Base-by-base conservation (phyloP, 1,284 basidiomycete species). In the Papiliotrema laurentii region DNA sequence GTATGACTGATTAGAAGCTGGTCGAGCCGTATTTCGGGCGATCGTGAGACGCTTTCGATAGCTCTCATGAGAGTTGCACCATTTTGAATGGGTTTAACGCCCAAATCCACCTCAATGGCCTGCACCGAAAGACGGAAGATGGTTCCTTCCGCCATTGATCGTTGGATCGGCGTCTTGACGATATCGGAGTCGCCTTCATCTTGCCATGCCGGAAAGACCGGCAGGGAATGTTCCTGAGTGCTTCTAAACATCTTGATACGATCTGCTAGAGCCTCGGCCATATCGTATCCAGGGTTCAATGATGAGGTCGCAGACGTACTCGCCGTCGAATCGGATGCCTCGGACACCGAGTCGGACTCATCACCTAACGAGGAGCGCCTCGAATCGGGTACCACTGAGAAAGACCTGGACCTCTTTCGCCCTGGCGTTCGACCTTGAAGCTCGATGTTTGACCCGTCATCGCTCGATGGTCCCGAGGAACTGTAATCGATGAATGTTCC, bases 261-360 rank as follows among this genome's bases (percentile, higher is more conserved):
- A 18, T 40, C 46, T 2, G 54, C 53, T 6, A 62, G 48, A 22
- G 47, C 57, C 2, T 49, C 43, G 5, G 57, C 54, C 52, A 64
- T 59, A 38, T 60, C 58, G 11, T 41, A 19, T 2, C 19, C 24
- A 6, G 4, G 5, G 6, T 28, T 3, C 18, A 19, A 11, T 16
- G 6, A 11, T 5, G 43, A n/a, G 0, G 6, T 19, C 5, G 16
- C 28, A 16, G 40, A 27, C 16, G 33, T 34, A 28, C n/a, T 43
- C 3, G 35, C 27, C 5, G 36, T 22, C 6, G 46, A 44, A 7
- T 27, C 26, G 3, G 46, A 31, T 3, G 21, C 31, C 3, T 47
- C 47, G 13, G 51, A 53, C 1, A 37, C 35, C 2, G 46, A 33
- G 25, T 49, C 54, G 9, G 54, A 56, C 28, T 56, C 51, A 11